Evolutionary conservation across 2,329 filamentous ascomycete species (phyloP), one percentile per base, ranked within the genome.

Genomic region (Acephala macrosclerotiorum): DNA sequence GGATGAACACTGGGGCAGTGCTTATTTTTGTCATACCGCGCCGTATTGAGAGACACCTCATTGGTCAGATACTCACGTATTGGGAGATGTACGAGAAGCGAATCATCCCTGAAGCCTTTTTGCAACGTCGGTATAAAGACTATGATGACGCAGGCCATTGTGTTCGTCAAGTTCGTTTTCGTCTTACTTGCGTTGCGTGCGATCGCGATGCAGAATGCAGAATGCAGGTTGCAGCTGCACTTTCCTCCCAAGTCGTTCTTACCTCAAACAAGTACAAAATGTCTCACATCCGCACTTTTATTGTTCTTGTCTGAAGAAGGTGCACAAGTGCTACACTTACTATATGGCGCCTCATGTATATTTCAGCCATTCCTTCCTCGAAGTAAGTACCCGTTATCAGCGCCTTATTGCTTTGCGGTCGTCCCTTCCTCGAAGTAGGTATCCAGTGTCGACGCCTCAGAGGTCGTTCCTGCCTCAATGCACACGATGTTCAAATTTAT

Each of bases 51-150:
- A 16, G 14, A 25, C 25, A 0, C 45, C 18, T 35, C 36, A 57
- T 47, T 62, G 51, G 51, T 16, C 33, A 20, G 14, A 22, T 6
- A 6, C 22, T 53, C 25, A 42, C 29, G 40, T n/a, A 42, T 5
- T 20, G 16, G 58, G 40, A 38, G 33, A 29, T 3, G 33, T 26
- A 40, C 35, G 47, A 35, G 14, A 49, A 35, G 33, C 51, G 47
- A 58, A 56, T 51, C 29, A 47, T 26, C 58, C 58, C 29, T 33
- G 29, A 33, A 33, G 4, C 29, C 29, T 51, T 61, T 53, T 51
- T 38, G 8, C 25, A n/a, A 20, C 25, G 26, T 57, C 18, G 38
- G 45, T 45, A 40, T 29, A 51, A 12, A 26, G 12, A 29, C 9
- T 6, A 53, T 53, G 49, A 22, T 49, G 22, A 7, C 7, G 20